Conservation (phyloP, 495 filamentous ascomycete species). For the Pyrenula massariospora region DNA sequence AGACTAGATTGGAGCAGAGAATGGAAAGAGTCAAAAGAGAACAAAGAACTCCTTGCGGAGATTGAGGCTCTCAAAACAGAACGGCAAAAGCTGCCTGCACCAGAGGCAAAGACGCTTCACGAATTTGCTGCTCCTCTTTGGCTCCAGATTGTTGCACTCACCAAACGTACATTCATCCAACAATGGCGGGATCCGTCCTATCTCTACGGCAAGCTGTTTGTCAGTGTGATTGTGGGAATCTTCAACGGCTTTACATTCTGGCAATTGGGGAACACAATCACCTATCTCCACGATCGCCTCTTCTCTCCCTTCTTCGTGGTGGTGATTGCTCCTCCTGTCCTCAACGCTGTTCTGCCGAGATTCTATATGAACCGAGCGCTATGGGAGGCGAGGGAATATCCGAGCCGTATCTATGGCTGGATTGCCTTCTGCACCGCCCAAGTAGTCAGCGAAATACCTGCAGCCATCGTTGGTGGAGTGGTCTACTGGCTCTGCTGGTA, state of each 20-base stretch:
- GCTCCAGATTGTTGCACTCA: constrained; percentile 48
- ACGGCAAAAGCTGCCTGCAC: constrained; percentile 34
- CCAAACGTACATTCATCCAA: constrained; percentile 52
- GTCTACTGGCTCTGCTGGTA: constrained; percentile 77
- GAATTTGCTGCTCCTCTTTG: constrained; percentile 55
- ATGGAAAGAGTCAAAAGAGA: constrained; percentile 52
- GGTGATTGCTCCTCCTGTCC: constrained; percentile 57
- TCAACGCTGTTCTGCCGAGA: constrained; percentile 73
- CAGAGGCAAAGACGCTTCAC: constrained; percentile 24
- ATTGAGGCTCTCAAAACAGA: constrained; percentile 48
- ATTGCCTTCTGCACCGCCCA: constrained; percentile 70
- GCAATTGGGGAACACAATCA: constrained; percentile 51
- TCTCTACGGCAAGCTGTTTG: constrained; percentile 64
- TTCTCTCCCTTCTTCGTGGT: constrained; percentile 69
- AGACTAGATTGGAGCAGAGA: constrained; percentile 58
- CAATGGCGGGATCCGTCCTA: constrained; percentile 66
- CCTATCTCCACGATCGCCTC: constrained; percentile 70
- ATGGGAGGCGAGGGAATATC: constrained; percentile 67
- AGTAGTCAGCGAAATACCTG: constrained; percentile 66
- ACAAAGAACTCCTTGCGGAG: constrained; percentile 38
- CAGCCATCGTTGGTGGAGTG: constrained; percentile 45
- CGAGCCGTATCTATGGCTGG: constrained; percentile 72
- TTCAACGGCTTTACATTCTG: constrained; percentile 86
- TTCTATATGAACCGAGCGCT: constrained; percentile 69
- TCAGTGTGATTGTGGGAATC: constrained; percentile 54